phyloP scores from a whole-genome alignment of 441 rosid species.

The Syzygium syzygioides region DNA sequence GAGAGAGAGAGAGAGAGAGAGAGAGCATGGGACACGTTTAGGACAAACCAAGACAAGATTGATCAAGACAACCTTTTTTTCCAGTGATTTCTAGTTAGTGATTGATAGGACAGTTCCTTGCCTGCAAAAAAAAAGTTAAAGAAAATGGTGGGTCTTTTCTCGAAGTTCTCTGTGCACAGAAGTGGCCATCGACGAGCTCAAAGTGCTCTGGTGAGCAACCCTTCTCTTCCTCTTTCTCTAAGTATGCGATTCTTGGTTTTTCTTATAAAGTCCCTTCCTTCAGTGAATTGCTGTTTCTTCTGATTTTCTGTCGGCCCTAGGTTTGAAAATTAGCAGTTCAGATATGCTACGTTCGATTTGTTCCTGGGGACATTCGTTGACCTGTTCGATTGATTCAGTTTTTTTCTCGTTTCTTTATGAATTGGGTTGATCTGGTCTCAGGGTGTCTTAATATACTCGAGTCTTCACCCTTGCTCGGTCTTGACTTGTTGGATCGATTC shows the following conservation, averaged over 20 bases:
- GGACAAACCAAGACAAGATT: constrained; percentile 1
- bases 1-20: neutral
- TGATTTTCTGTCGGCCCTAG: neutral
- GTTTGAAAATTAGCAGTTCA: neutral
- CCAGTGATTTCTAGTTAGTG: neutral
- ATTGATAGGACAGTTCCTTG: neutral
- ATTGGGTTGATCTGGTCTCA: neutral
- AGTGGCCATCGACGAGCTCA: constrained; percentile 70
- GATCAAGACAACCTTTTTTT: constrained; percentile 1
- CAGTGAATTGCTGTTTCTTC: neutral
- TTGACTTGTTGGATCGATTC: neutral
- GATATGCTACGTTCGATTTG: neutral
- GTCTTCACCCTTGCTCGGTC: neutral
- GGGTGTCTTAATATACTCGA: neutral
- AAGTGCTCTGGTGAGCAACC: constrained; percentile 62
- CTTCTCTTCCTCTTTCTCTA: neutral
- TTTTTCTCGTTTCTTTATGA: neutral
- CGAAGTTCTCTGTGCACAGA: constrained; percentile 63
- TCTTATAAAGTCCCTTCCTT: neutral
- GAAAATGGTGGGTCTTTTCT: constrained; percentile 81
- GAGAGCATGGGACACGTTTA: neutral
- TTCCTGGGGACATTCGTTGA: neutral
- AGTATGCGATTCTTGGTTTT: neutral
- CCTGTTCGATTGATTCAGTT: neutral
- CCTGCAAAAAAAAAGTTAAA: neutral